These are phyloP conservation scores for Wickerhamiella pararugosa DNA, from an alignment of 1,139 yeast genomes.

Conservation along the genomic window DNA sequence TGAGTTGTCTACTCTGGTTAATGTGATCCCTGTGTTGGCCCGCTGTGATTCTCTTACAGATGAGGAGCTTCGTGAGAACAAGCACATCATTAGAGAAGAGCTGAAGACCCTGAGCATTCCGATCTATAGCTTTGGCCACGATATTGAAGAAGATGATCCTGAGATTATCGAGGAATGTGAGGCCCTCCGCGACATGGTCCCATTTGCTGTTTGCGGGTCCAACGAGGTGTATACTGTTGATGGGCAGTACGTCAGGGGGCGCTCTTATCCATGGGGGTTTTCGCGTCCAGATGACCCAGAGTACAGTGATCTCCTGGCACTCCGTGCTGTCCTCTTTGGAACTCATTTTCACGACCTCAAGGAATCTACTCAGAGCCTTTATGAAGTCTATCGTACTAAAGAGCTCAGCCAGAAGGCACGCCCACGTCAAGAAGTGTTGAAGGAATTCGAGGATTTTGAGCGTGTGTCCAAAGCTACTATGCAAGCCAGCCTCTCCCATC, in stretches of 20 bases:
- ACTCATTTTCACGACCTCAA: constrained; percentile 61
- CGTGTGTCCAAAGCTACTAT: too few relatives aligned
- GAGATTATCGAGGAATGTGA: neutral
- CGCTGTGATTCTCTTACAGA: constrained; percentile 75
- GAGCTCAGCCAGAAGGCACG: neutral
- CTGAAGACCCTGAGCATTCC: constrained; percentile 36
- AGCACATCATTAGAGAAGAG: constrained; percentile 31
- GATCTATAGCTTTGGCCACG: constrained; percentile 39
- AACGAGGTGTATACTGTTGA: constrained; percentile 18
- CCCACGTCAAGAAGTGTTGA: too few relatives aligned
- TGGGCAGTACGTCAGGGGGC: constrained; percentile 39
- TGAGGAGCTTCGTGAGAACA: constrained; percentile 28
- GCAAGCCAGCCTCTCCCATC: too few relatives aligned
- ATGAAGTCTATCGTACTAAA: constrained; percentile 3
- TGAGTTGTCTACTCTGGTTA: constrained; percentile 47
- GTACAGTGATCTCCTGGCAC: constrained; percentile 48
- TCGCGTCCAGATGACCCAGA: constrained; percentile 51
- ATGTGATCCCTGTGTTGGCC: constrained; percentile 63
- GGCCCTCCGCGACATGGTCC: constrained; percentile 20
- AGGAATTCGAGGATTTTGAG: too few relatives aligned
- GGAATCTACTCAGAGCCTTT: constrained; percentile 36
- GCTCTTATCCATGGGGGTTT: constrained; percentile 61
- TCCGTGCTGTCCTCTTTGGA: constrained; percentile 49
- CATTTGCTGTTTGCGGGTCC: constrained; percentile 38
- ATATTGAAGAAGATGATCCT: neutral